Conservation (phyloP, 345 rosid species). For the Theobroma cacao region DNA sequence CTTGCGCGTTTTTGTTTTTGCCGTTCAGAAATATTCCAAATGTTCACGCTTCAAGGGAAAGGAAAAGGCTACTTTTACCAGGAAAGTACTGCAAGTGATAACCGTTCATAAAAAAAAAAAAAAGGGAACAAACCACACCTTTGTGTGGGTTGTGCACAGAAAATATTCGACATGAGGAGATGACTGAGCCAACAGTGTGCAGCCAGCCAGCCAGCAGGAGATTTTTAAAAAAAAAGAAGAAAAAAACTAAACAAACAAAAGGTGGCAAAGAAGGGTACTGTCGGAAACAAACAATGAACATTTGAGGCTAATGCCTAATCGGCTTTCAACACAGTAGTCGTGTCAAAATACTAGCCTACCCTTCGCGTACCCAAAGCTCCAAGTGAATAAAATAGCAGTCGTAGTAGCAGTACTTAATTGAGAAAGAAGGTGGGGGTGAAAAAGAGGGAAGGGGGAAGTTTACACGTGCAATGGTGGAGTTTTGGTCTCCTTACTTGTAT, state of each 20-base stretch:
- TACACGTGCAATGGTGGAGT: slow-evolving; percentile 28
- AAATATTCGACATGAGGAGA: not conserved
- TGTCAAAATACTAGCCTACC: not conserved
- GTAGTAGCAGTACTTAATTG: not conserved
- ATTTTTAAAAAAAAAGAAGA: not conserved
- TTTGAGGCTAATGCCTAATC: not conserved
- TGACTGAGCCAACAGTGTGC: not conserved
- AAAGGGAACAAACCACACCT: slow-evolving; percentile 5
- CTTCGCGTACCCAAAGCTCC: not conserved
- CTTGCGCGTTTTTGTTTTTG: not conserved
- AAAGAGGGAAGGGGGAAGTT: not conserved
- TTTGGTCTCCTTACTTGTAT: not conserved
- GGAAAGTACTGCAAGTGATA: not conserved
- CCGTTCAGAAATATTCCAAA: not conserved
- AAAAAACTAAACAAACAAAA: not conserved
- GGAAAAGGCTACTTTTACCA: no score
- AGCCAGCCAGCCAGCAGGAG: not conserved
- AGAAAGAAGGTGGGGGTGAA: not conserved
- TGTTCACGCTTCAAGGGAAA: not conserved
- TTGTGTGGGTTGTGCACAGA: not conserved
- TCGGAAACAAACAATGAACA: not conserved
- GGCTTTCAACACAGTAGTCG: not conserved
- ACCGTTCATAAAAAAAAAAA: no score
- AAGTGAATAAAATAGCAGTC: not conserved
- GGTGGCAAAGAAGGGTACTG: not conserved